Percentiles rank a stretch among this genome's conserved stretches.
Evolutionary conservation across 768 basidiomycete genomes (phyloP).

Genomic region (Lactarius hengduanensis): DNA sequence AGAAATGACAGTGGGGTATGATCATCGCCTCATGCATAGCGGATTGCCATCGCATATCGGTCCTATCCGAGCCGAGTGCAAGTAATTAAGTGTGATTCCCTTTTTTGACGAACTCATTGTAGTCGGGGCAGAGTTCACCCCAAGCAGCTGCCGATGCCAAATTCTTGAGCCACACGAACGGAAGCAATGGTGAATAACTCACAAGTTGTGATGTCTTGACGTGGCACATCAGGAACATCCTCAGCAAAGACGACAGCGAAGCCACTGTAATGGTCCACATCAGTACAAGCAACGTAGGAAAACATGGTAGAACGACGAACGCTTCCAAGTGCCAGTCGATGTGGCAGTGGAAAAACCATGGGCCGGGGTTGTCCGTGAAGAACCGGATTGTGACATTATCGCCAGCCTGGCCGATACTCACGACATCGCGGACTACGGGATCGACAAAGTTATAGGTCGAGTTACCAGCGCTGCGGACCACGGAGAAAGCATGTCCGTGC

Average conservation of each 20-base stretch:
- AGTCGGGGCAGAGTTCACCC: constrained; percentile 12
- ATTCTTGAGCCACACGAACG: neutral
- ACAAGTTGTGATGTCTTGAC: neutral
- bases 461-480: constrained; percentile 28
- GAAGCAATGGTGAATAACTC: neutral
- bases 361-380: constrained; percentile 34
- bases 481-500: constrained; percentile 28
- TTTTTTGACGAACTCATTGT: neutral
- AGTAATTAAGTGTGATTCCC: neutral
- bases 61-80: neutral
- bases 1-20: too few species aligned
- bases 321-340: constrained; percentile 34
- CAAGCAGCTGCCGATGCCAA: constrained; percentile 5
- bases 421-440: constrained; percentile 27
- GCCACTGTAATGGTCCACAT: neutral
- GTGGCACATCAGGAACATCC: constrained; percentile 16
- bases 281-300: constrained; percentile 17
- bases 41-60: neutral
- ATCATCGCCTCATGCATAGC: neutral
- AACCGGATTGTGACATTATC: constrained; percentile 33
- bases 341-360: constrained; percentile 36
- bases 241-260: constrained; percentile 21
- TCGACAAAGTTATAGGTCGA: constrained; percentile 28
- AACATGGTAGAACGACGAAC: constrained; percentile 54
- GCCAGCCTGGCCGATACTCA: constrained; percentile 18